phyloP scores from a whole-genome alignment of 2,329 filamentous ascomycete species.

The Verticillium longisporum region DNA sequence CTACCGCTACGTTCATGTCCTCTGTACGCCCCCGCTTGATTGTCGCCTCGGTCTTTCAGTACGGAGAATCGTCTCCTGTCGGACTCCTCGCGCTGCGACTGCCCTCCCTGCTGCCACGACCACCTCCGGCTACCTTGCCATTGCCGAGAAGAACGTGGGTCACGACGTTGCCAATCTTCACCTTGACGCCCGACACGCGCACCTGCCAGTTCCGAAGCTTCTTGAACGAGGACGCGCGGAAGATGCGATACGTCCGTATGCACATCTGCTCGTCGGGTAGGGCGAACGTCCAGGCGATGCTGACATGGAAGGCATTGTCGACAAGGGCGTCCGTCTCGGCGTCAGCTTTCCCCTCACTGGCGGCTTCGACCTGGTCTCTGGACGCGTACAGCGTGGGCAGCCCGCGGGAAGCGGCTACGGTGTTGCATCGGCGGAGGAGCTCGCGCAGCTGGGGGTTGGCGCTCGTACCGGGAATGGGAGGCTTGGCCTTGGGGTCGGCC shows the following conservation, averaged over 20 bases:
- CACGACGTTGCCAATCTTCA: conserved; percentile 68
- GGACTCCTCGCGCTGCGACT: neutral
- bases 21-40: no score
- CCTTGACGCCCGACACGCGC: conserved; percentile 56
- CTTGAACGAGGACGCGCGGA: conserved; percentile 13
- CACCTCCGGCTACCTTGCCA: neutral
- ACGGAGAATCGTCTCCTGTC: neutral
- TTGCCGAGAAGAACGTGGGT: conserved; percentile 36
- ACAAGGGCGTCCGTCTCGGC: conserved; percentile 12
- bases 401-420: conserved; percentile 46
- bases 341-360: conserved; percentile 11
- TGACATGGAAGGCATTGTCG: conserved; percentile 69
- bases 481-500: conserved; percentile 7
- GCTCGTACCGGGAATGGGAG: conserved; percentile 17
- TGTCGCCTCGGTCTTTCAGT: no score
- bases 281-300: conserved; percentile 75
- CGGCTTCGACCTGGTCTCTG: neutral
- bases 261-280: conserved; percentile 38
- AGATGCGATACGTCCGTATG: conserved; percentile 25
- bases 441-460: conserved; percentile 47
- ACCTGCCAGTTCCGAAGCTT: conserved; percentile 38
- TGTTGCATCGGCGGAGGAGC: conserved; percentile 64
- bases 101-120: neutral
- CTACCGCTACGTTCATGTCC: no score
- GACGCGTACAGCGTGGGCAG: conserved; percentile 64